Evolutionary conservation across 257 asterid genomes (phyloP), one percentile per base, ranked within the genome.

Genomic region (Solanum rostratum): DNA sequence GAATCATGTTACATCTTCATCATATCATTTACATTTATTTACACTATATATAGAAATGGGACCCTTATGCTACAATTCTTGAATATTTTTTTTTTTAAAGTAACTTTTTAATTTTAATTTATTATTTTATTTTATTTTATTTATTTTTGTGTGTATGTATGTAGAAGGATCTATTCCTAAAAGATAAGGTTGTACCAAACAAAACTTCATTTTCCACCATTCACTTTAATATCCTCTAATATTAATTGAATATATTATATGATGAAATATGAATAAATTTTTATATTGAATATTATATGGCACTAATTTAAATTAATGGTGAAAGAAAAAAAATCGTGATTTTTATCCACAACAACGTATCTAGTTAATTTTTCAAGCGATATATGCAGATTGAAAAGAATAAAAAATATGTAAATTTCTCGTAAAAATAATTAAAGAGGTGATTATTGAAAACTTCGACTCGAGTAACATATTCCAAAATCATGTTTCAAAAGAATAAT

Each of bases 381-480:
- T 2, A 33, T 33, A 0, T 33, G 0, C 0, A 1, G 0, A 3
- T 3, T n/a, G 1, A n/a, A 57, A 57, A n/a, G 0, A 0, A n/a
- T 3, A n/a, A 1, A 57, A 20, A 20, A n/a, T 20, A 57, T 7
- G 3, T 10, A 18, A 55, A 20, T 5, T 0, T 57, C 4, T 4
- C 1, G 6, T 33, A 33, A 33, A 33, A 1, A 33, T 33, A 4
- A 4, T 33, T 33, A 33, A 33, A 33, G 39, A 33, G 39, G 4
- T 33, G 3, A 33, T 33, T 33, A 3, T 5, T 33, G 4, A 33
- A 1, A 33, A 4, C 3, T 5, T 33, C 39, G 6, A 33, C 39
- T 33, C 6, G 4, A 33, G 0, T 33, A 33, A 0, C 39, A 33
- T 1, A 33, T 33, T 1, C 4, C 39, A 33, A 33, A 33, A 33